phyloP scores from a whole-genome alignment of 768 basidiomycete species.

The Cantharellus anzutake region DNA sequence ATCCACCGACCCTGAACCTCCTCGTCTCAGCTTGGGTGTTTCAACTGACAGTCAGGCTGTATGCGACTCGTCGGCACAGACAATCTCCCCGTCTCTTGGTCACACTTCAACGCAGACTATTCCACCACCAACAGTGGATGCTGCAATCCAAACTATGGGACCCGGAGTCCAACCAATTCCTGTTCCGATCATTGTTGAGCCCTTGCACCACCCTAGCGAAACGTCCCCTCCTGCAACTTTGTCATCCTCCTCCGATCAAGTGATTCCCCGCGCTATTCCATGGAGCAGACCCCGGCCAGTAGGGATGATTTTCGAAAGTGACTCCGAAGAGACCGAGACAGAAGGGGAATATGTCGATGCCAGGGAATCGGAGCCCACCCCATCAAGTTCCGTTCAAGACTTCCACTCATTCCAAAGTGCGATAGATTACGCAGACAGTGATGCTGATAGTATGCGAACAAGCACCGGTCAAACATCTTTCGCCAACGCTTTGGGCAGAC shows the following conservation, averaged over 20 bases:
- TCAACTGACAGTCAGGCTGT: background rate
- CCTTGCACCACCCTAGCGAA: background rate
- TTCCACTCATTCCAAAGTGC: slow-evolving; percentile 37
- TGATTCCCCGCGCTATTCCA: background rate
- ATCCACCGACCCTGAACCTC: background rate
- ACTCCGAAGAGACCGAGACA: slow-evolving; percentile 34
- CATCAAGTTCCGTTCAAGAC: slow-evolving; percentile 35
- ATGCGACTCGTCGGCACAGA: background rate
- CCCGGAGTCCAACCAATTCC: background rate
- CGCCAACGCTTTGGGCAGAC: background rate
- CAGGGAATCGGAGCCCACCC: slow-evolving; percentile 49
- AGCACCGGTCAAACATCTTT: slow-evolving; percentile 20
- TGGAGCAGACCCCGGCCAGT: slow-evolving; percentile 1
- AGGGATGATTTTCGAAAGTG: slow-evolving; percentile 14
- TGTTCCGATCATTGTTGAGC: background rate
- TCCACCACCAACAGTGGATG: slow-evolving; percentile 5
- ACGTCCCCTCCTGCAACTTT: background rate
- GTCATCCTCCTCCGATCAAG: background rate
- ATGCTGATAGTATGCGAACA: slow-evolving; percentile 56
- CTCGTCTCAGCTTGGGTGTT: background rate
- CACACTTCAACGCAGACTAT: slow-evolving; percentile 14
- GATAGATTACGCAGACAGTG: slow-evolving; percentile 27
- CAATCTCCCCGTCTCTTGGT: background rate
- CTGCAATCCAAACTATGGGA: slow-evolving; percentile 4
- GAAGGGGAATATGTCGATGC: slow-evolving; percentile 61